A percentile compares a stretch with the other conserved stretches of the same genome.
Conservation (phyloP, 2,329 filamentous ascomycete species). For the Polychaeton citri region DNA sequence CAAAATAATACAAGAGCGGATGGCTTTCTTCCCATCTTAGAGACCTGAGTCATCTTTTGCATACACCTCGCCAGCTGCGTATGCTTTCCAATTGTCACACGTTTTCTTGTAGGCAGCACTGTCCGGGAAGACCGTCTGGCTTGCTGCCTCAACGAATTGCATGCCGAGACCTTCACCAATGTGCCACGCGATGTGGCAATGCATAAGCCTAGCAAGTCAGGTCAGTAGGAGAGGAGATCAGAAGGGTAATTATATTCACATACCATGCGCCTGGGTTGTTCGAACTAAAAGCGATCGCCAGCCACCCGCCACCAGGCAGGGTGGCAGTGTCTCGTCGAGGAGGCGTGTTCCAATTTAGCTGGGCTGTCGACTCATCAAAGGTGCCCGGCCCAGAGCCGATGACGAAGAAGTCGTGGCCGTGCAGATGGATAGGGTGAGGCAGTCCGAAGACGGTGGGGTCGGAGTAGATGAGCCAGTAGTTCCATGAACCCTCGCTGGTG, state of each 20-base stretch:
- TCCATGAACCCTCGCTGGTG: slow-evolving; percentile 26
- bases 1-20: no score
- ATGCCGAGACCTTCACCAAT: slow-evolving; percentile 14
- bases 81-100: slow-evolving; percentile 12
- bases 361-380: slow-evolving; percentile 17
- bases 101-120: slow-evolving; percentile 9
- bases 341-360: slow-evolving; percentile 28
- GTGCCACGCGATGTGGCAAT: slow-evolving; percentile 16
- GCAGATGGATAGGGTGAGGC: slow-evolving; percentile 27
- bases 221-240: not conserved
- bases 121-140: slow-evolving; percentile 7
- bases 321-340: slow-evolving; percentile 35
- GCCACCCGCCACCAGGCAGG: slow-evolving; percentile 30
- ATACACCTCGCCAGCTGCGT: slow-evolving; percentile 7
- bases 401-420: slow-evolving; percentile 21
- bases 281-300: slow-evolving; percentile 36
- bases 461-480: slow-evolving; percentile 36
- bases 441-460: slow-evolving; percentile 19
- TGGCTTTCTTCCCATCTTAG: slow-evolving; percentile 2
- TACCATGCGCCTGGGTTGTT: slow-evolving; percentile 41
- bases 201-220: slow-evolving; percentile 23
- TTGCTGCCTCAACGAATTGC: slow-evolving; percentile 14
- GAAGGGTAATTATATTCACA: not conserved
- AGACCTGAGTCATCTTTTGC: slow-evolving; percentile 16
- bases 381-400: slow-evolving; percentile 12